phyloP scores from a whole-genome alignment of 129 eudicot species.

The Solidago caesia region DNA sequence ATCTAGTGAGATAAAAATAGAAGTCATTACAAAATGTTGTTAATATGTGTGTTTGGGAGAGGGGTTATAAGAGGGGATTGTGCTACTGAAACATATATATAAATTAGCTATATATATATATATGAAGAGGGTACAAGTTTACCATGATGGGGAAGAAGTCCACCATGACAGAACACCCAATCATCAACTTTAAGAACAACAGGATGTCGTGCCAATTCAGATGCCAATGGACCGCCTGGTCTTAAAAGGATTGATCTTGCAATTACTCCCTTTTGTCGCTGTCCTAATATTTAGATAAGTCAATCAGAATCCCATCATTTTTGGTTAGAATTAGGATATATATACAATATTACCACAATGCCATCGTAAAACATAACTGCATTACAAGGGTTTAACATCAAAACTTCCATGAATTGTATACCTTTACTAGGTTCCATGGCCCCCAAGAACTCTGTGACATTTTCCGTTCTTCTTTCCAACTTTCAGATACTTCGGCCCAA shows the following conservation, averaged over 20 bases:
- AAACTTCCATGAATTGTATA: conserved; percentile 35
- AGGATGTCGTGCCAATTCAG: conserved; percentile 80
- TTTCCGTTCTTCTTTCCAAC: conserved; percentile 62
- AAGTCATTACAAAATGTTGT: background rate
- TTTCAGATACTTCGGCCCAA: conserved; percentile 66
- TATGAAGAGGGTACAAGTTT: conserved; percentile 12
- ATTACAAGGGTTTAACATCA: conserved; percentile 1
- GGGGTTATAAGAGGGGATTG: background rate
- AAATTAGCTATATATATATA: background rate
- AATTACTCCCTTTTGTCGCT: conserved; percentile 95
- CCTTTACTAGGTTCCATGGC: conserved; percentile 90
- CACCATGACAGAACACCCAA: conserved; percentile 98
- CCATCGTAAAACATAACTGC: conserved; percentile 3
- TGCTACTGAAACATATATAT: background rate
- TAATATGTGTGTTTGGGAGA: no score
- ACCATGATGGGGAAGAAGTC: conserved; percentile 99
- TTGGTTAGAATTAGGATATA: conserved; percentile 13
- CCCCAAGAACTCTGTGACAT: conserved; percentile 58
- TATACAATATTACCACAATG: conserved; percentile 15
- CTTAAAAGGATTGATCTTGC: conserved; percentile 87
- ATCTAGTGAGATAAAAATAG: background rate
- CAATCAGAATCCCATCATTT: conserved; percentile 39
- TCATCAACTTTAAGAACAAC: conserved; percentile 90
- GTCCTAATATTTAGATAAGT: conserved; percentile 73
- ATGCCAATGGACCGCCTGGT: conserved; percentile 95